These are phyloP conservation scores for Pterocarpus santalinus DNA, from an alignment of 306 rosid genomes.

Conservation along the genomic window DNA sequence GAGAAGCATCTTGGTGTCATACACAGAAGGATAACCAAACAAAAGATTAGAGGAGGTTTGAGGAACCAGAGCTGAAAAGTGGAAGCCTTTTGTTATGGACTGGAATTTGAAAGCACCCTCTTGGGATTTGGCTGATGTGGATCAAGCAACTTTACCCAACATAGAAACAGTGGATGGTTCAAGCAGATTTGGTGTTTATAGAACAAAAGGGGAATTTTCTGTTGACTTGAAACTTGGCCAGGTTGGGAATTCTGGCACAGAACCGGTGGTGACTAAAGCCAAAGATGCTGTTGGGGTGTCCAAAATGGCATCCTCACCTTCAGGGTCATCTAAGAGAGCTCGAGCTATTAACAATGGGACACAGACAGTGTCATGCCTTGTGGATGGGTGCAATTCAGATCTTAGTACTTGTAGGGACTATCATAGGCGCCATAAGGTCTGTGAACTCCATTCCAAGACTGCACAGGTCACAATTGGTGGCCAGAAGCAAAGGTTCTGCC, in stretches of 20 bases:
- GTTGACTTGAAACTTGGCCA: slow-evolving; percentile 97
- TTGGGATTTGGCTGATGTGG: slow-evolving; percentile 83
- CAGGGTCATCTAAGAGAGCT: slow-evolving; percentile 84
- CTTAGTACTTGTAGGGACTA: slow-evolving; percentile 88
- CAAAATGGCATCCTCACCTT: slow-evolving; percentile 58
- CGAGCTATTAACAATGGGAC: slow-evolving; percentile 67
- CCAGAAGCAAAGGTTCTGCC: slow-evolving; percentile 92
- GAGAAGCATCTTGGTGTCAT: slow-evolving; percentile 24
- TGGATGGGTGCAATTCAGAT: slow-evolving; percentile 89
- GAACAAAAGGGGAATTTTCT: slow-evolving; percentile 68
- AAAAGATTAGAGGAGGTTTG: slow-evolving; percentile 40
- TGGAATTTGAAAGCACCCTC: slow-evolving; percentile 86
- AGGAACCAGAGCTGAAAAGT: slow-evolving; percentile 39
- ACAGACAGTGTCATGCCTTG: slow-evolving; percentile 80
- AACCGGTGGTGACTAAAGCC: slow-evolving; percentile 51
- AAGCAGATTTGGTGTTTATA: slow-evolving; percentile 62
- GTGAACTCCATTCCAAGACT: slow-evolving; percentile 92
- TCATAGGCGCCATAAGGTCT: slow-evolving; percentile 96
- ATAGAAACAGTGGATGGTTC: slow-evolving; percentile 65
- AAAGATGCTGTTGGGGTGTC: slow-evolving; percentile 58
- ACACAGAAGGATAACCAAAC: slow-evolving; percentile 40
- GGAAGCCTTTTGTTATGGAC: slow-evolving; percentile 66
- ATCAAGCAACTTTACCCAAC: slow-evolving; percentile 63
- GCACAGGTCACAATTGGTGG: slow-evolving; percentile 86
- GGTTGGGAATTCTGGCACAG: slow-evolving; percentile 58